Evolutionary conservation across 2,329 filamentous ascomycete genomes (phyloP).

Genomic region (Lachnellula hyalina): DNA sequence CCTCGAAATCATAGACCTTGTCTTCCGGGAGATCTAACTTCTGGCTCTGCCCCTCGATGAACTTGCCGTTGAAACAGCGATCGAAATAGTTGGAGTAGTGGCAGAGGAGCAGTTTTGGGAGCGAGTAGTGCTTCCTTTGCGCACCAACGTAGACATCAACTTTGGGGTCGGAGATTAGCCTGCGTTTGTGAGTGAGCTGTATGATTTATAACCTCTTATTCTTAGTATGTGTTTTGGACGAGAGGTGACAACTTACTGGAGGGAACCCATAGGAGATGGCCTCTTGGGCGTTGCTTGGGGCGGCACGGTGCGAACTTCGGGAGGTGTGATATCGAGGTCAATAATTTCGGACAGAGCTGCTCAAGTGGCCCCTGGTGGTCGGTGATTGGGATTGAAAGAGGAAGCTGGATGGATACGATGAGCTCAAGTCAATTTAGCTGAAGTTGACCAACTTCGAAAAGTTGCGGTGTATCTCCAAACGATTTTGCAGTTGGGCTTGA

Average conservation of each 20-base stretch:
- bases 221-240: not conserved
- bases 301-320: not conserved
- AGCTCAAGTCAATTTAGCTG: not conserved
- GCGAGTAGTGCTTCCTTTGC: constrained; percentile 7
- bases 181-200: not conserved
- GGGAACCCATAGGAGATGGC: not conserved
- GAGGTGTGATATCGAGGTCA: not conserved
- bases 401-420: not conserved
- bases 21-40: constrained; percentile 10
- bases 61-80: constrained; percentile 10
- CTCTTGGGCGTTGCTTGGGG: not conserved
- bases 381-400: not conserved
- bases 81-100: constrained; percentile 15
- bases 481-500: too few species aligned
- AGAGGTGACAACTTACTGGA: not conserved
- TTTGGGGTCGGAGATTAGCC: constrained; percentile 6
- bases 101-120: constrained; percentile 13
- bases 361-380: too few species aligned
- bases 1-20: constrained; percentile 6
- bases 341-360: not conserved
- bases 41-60: constrained; percentile 8
- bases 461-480: too few species aligned
- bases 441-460: too few species aligned
- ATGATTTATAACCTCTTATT: not conserved
- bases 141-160: constrained; percentile 13